These are phyloP conservation scores for Leptographium lundbergii DNA, from an alignment of 2,329 filamentous ascomycete genomes.

Conservation along the genomic window DNA sequence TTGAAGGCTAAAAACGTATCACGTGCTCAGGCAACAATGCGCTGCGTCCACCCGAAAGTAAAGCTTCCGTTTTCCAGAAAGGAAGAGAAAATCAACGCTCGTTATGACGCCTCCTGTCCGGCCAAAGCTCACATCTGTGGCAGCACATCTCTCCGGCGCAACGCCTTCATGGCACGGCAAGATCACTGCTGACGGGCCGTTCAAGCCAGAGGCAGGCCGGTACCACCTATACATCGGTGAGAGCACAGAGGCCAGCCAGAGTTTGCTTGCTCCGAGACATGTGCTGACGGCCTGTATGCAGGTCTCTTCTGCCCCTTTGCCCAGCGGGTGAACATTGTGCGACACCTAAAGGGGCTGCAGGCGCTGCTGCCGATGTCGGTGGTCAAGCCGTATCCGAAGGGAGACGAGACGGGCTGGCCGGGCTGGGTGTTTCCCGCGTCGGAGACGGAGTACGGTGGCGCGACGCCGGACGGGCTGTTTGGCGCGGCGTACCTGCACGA, in stretches of 20 bases:
- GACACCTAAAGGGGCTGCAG: conserved; percentile 44
- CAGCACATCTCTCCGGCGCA: conserved; percentile 12
- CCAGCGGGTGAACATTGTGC: conserved; percentile 44
- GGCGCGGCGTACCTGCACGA: conserved; percentile 45
- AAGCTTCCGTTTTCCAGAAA: neutral
- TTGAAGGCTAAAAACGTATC: too few species aligned
- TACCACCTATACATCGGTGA: conserved; percentile 18
- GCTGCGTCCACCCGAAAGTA: too few species aligned
- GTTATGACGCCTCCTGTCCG: neutral
- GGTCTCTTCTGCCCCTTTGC: conserved; percentile 55
- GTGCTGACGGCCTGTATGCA: conserved; percentile 12
- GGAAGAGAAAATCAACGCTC: neutral
- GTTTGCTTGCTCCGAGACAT: neutral
- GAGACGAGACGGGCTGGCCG: conserved; percentile 48
- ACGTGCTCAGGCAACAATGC: too few species aligned
- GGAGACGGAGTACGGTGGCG: conserved; percentile 40
- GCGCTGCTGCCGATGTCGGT: conserved; percentile 41
- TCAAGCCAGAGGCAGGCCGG: conserved; percentile 14
- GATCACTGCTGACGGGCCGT: conserved; percentile 14
- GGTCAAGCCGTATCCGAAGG: conserved; percentile 55
- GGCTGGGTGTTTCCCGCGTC: conserved; percentile 47
- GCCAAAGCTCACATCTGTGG: conserved; percentile 5
- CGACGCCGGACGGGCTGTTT: conserved; percentile 49
- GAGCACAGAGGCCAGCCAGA: neutral
- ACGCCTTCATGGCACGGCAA: conserved; percentile 17